Evolutionary conservation across 176 grass and related monocot species (phyloP).

Genomic region (Elaeis guineensis): DNA sequence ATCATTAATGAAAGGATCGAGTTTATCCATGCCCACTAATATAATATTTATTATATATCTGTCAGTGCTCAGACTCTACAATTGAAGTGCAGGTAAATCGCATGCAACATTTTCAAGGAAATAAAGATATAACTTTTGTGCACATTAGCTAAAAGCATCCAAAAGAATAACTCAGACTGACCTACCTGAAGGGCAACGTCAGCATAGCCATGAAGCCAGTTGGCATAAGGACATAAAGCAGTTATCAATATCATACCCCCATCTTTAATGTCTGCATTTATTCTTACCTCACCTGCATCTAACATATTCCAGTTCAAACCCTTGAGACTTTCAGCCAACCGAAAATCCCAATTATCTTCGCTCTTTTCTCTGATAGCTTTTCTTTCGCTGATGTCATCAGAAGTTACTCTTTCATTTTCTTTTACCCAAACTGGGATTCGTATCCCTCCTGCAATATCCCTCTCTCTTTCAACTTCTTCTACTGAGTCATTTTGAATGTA

Average conservation of each 20-base stretch:
- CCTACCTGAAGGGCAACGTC: slow-evolving; percentile 86
- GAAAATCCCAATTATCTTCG: slow-evolving; percentile 90
- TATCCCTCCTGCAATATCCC: slow-evolving; percentile 53
- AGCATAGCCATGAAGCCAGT: slow-evolving; percentile 95
- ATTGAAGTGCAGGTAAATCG: too few relatives aligned
- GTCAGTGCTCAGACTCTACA: too few relatives aligned
- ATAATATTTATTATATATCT: too few relatives aligned
- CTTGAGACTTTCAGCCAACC: slow-evolving; percentile 91
- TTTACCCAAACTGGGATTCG: slow-evolving; percentile 87
- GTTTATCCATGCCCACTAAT: too few relatives aligned
- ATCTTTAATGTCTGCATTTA: slow-evolving; percentile 98
- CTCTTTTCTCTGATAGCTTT: slow-evolving; percentile 68
- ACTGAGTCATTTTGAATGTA: slow-evolving; percentile 60
- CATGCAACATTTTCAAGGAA: neutral
- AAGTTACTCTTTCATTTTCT: slow-evolving; percentile 41
- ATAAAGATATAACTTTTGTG: neutral
- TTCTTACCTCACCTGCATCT: slow-evolving; percentile 77
- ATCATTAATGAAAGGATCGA: too few relatives aligned
- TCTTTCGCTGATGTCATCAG: slow-evolving; percentile 65
- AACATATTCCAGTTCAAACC: slow-evolving; percentile 91
- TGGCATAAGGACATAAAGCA: slow-evolving; percentile 80
- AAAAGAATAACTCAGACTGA: neutral
- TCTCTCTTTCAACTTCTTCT: slow-evolving; percentile 53
- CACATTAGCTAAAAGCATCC: neutral
- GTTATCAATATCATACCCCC: slow-evolving; percentile 93